Conservation (phyloP, 139 green algal genomes). For the Chlamydomonas eustigma region DNA sequence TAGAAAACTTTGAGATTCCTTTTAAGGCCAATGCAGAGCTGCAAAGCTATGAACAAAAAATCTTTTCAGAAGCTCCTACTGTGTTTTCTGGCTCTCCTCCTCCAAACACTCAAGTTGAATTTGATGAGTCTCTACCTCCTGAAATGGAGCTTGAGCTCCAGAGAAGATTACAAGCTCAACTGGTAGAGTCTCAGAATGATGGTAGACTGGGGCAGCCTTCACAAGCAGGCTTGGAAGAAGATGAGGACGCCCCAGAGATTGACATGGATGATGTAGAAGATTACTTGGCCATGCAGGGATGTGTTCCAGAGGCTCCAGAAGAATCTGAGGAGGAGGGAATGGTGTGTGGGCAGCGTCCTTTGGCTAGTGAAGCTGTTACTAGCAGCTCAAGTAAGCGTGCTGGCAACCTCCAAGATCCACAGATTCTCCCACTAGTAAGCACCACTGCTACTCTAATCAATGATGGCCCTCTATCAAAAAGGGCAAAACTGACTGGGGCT, state of each 20-base stretch:
- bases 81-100: no score
- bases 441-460: not conserved
- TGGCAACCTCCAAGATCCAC: not conserved
- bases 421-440: not conserved
- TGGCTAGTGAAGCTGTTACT: not conserved
- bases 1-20: no score
- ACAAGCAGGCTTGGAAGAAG: not conserved
- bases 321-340: not conserved
- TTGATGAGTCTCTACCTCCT: no score
- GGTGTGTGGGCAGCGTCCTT: not conserved
- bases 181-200: no score
- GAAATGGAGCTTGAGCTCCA: no score
- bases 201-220: no score
- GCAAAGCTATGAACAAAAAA: no score
- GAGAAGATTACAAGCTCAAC: no score
- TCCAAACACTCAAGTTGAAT: no score
- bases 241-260: not conserved
- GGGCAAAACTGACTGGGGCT: not conserved
- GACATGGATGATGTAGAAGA: not conserved
- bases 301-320: not conserved
- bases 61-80: no score
- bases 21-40: no score
- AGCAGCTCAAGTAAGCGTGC: not conserved
- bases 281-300: not conserved
- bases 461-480: not conserved